Conservation (phyloP, 805 yeast genomes). For the Nakazawaea holstii region DNA sequence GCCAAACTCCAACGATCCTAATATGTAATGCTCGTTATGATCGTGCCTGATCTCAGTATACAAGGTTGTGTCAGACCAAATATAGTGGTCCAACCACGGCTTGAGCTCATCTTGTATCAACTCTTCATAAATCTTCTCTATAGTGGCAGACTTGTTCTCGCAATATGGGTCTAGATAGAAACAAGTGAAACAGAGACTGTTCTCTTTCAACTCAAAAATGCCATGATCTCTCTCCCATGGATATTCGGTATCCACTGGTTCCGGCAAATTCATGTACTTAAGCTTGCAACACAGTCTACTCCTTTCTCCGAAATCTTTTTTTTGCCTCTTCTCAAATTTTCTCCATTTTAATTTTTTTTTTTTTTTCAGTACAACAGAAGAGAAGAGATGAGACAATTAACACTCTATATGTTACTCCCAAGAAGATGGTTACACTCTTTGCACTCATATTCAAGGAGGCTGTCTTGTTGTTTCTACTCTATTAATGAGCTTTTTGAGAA, state of each 20-base stretch:
- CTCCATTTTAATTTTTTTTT: too few relatives aligned
- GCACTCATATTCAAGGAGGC: too few relatives aligned
- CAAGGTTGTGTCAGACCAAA: constrained; percentile 34
- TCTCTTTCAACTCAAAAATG: constrained; percentile 12
- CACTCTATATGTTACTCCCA: too few relatives aligned
- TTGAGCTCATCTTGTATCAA: constrained; percentile 19
- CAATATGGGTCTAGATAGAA: constrained; percentile 26
- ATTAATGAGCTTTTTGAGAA: too few relatives aligned
- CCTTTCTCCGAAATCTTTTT: too few relatives aligned
- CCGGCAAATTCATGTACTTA: not conserved
- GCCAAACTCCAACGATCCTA: constrained; percentile 39
- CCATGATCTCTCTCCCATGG: constrained; percentile 4
- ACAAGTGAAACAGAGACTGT: constrained; percentile 21
- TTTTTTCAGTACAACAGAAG: too few relatives aligned
- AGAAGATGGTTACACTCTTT: too few relatives aligned
- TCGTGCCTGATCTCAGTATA: constrained; percentile 17
- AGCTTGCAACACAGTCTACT: too few relatives aligned
- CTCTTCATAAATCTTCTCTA: constrained; percentile 15
- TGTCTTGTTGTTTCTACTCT: too few relatives aligned
- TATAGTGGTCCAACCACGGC: constrained; percentile 33
- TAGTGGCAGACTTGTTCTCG: constrained; percentile 14
- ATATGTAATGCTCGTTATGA: constrained; percentile 22
- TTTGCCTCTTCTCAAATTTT: too few relatives aligned
- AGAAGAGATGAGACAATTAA: too few relatives aligned
- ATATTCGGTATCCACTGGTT: not conserved